Conservation (phyloP, 2,329 filamentous ascomycete species). For the Colletotrichum caudatum region DNA sequence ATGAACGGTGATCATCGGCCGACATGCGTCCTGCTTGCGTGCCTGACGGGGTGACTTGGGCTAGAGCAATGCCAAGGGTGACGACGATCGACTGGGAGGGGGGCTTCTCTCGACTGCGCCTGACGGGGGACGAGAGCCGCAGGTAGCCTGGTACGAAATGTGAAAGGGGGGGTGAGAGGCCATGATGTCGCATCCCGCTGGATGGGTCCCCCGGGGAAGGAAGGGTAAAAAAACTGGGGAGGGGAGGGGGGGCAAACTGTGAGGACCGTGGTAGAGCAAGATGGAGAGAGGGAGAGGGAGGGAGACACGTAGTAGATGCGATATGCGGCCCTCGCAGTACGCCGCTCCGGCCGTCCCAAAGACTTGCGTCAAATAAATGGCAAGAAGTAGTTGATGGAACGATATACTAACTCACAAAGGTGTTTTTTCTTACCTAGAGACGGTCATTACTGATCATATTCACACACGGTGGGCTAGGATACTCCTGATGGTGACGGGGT, state of each 20-base stretch:
- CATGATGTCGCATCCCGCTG: constrained; percentile 33
- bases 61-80: not conserved
- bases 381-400: not conserved
- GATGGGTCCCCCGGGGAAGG: constrained; percentile 32
- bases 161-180: constrained; percentile 2
- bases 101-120: not conserved
- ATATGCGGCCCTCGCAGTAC: constrained; percentile 1
- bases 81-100: constrained; percentile 12
- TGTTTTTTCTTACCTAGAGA: not conserved
- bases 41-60: constrained; percentile 26
- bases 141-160: not conserved
- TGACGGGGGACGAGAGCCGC: constrained; percentile 9
- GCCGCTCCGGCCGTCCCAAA: not conserved
- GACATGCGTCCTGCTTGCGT: constrained; percentile 22
- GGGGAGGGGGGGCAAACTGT: not conserved
- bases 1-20: constrained; percentile 36
- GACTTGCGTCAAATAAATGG: constrained; percentile 1
- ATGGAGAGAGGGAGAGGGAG: not conserved
- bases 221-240: too few species aligned
- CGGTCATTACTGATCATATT: not conserved
- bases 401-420: not conserved
- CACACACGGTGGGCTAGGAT: not conserved
- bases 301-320: constrained; percentile 4
- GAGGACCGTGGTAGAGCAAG: not conserved
- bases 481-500: not conserved